These are phyloP conservation scores for Phytopythium chamaehyphon DNA, from an alignment of 352 stramenopile genomes.

Conservation along the genomic window DNA sequence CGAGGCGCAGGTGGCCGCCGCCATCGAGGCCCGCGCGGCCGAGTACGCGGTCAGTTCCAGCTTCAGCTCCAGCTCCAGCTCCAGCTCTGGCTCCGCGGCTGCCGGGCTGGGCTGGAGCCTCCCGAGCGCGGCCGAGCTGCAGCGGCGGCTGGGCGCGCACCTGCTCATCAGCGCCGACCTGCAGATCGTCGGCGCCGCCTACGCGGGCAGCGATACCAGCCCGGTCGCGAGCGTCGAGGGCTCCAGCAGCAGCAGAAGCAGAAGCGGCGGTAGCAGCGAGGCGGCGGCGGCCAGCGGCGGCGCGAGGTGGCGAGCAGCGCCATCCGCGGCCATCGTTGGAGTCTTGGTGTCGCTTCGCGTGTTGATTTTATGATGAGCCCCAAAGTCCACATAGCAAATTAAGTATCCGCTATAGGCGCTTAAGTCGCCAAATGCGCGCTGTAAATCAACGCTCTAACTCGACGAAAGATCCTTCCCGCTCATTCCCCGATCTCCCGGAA, in stretches of 20 bases:
- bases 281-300: no score
- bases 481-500: neutral
- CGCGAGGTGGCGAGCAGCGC: no score
- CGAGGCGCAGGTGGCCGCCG: slow-evolving; percentile 20
- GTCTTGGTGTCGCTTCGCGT: no score
- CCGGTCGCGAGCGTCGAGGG: neutral
- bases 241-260: neutral
- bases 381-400: no score
- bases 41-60: slow-evolving; percentile 27
- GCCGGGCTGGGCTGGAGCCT: slow-evolving; percentile 21
- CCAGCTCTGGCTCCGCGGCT: slow-evolving; percentile 5
- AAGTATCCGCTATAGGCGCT: no score
- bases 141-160: slow-evolving; percentile 12
- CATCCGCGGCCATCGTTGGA: no score
- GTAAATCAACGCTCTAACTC: no score
- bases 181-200: slow-evolving; percentile 28
- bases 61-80: no score
- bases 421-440: no score
- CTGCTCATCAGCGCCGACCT: slow-evolving; percentile 25
- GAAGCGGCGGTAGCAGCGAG: neutral
- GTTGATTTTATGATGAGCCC: no score
- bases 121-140: slow-evolving; percentile 18
- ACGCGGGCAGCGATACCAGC: slow-evolving; percentile 9
- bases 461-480: no score
- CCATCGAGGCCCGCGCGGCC: slow-evolving; percentile 14